Conservation (phyloP, 2,329 filamentous ascomycete genomes). For the Penicillium sp. region DNA sequence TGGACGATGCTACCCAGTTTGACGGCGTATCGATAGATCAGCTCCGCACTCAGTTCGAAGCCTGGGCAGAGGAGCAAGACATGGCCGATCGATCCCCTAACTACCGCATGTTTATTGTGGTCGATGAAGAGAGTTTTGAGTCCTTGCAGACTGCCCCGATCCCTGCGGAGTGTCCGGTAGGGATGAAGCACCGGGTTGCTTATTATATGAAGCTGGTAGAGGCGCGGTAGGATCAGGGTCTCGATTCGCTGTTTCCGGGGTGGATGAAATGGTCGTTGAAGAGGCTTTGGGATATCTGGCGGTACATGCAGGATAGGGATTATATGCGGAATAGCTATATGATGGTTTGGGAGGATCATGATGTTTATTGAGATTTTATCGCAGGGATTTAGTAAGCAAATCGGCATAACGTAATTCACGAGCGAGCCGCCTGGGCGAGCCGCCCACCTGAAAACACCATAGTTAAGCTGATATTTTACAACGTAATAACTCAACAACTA, state of each 20-base stretch:
- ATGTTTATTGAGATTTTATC: not conserved
- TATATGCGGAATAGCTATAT: constrained; percentile 4
- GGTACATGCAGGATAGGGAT: constrained; percentile 2
- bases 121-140: constrained; percentile 8
- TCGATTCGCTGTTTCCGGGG: not conserved
- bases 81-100: constrained; percentile 5
- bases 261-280: constrained; percentile 7
- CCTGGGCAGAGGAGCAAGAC: constrained; percentile 1
- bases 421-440: too few relatives aligned
- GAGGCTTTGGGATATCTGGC: constrained; percentile 1
- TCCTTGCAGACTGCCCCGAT: constrained; percentile 1
- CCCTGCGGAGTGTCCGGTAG: not conserved
- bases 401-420: too few relatives aligned
- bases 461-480: too few relatives aligned
- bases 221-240: not conserved
- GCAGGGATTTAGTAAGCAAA: too few relatives aligned
- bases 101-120: constrained; percentile 8
- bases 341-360: not conserved
- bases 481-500: too few relatives aligned
- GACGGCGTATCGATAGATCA: constrained; percentile 5
- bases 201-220: constrained; percentile 7
- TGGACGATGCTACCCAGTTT: constrained; percentile 8
- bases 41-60: constrained; percentile 5
- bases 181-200: not conserved
- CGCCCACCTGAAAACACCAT: too few relatives aligned